phyloP scores from a whole-genome alignment of 257 asterid species.

The Cinchona pubescens region DNA sequence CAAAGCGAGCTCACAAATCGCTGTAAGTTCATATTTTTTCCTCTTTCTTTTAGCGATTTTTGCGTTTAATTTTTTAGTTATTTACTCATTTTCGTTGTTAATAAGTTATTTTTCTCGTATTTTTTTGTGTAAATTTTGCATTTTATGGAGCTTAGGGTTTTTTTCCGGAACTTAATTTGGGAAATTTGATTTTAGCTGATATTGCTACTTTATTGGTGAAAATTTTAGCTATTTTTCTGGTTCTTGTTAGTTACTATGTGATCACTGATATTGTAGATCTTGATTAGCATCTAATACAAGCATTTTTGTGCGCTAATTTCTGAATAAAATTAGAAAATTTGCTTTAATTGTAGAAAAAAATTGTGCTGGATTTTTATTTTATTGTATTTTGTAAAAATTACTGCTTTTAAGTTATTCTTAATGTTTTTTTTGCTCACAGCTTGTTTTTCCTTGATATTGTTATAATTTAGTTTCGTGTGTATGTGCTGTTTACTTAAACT shows the following conservation, averaged over 20 bases:
- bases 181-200: constrained; percentile 21
- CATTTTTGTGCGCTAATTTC: background rate
- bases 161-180: constrained; percentile 7
- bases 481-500: background rate
- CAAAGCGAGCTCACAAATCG: constrained; percentile 22
- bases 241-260: background rate
- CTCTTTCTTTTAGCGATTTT: background rate
- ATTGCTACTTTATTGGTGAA: background rate
- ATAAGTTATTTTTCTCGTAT: background rate
- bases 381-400: background rate
- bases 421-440: no score
- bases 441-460: background rate
- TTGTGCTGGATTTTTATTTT: background rate
- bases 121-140: constrained; percentile 1
- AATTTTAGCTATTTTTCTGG: background rate
- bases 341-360: no score
- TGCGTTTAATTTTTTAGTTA: background rate
- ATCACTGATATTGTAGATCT: constrained; percentile 11
- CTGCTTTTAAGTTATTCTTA: background rate
- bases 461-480: background rate
- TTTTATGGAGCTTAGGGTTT: constrained; percentile 14
- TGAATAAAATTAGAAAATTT: no score
- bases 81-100: background rate
- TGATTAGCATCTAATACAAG: background rate
- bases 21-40: constrained; percentile 28